phyloP scores from a whole-genome alignment of 2,329 filamentous ascomycete species.

The Periconia macrospinosa region DNA sequence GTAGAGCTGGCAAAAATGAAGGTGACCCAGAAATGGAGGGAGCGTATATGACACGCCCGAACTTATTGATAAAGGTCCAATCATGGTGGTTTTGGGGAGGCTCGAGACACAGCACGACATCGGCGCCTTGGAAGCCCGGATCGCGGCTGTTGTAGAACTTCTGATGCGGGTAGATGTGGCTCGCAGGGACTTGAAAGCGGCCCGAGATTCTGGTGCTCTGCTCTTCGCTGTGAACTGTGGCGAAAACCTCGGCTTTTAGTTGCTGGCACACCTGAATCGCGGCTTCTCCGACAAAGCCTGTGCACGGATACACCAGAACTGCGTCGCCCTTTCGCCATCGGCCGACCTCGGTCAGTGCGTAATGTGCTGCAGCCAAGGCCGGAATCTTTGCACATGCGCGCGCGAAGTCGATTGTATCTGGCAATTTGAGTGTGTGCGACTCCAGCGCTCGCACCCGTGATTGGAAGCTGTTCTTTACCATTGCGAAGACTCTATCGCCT shows the following conservation, averaged over 20 bases:
- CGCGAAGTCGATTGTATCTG: background rate
- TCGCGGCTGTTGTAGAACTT: conserved; percentile 5
- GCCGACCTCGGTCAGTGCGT: conserved; percentile 22
- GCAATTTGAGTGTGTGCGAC: background rate
- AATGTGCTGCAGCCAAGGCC: background rate
- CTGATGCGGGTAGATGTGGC: conserved; percentile 27
- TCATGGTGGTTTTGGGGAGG: conserved; percentile 15
- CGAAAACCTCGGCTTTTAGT: conserved; percentile 14
- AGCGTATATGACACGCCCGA: no score
- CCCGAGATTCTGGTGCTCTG: conserved; percentile 11
- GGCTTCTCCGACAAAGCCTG: conserved; percentile 19
- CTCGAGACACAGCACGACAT: conserved; percentile 28
- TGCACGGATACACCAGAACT: conserved; percentile 22
- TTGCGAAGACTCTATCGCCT: conserved; percentile 17
- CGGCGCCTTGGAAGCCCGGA: conserved; percentile 27
- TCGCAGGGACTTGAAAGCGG: conserved; percentile 12
- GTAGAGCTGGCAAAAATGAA: no score
- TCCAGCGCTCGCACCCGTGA: background rate
- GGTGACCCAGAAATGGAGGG: no score
- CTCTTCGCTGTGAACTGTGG: conserved; percentile 13
- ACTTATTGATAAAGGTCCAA: no score
- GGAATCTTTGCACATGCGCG: conserved; percentile 3
- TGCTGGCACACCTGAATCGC: conserved; percentile 14
- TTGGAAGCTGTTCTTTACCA: conserved; percentile 10
- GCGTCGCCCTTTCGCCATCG: conserved; percentile 27